Percentiles rank a stretch among this genome's conserved stretches.
phyloP scores from a whole-genome alignment of 108 stramenopile species.

The Nitzschia palea region DNA sequence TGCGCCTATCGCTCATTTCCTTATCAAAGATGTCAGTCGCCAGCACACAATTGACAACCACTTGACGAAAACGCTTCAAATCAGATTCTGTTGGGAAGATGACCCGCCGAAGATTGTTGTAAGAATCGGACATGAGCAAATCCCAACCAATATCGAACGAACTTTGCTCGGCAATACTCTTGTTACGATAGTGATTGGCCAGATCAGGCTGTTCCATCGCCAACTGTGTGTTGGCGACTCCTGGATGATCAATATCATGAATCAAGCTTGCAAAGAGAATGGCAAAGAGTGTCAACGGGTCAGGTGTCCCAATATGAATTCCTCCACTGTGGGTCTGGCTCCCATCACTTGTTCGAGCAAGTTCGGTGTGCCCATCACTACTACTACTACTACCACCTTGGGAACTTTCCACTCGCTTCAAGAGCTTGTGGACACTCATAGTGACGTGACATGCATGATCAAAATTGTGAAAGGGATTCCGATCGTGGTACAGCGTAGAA shows the following conservation, averaged over 20 bases:
- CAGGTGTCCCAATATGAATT: too few relatives aligned
- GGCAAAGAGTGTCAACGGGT: conserved; percentile 37
- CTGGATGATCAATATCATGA: conserved; percentile 44
- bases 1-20: conserved; percentile 26
- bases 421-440: conserved; percentile 22
- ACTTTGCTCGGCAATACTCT: conserved; percentile 40
- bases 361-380: too few relatives aligned
- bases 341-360: too few relatives aligned
- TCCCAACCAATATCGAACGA: conserved; percentile 35
- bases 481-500: background rate
- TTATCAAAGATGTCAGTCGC: conserved; percentile 51
- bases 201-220: conserved; percentile 22
- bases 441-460: conserved; percentile 27
- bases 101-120: conserved; percentile 9
- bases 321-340: too few relatives aligned
- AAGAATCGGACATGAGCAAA: conserved; percentile 30
- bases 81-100: conserved; percentile 25
- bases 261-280: conserved; percentile 39
- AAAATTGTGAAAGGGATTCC: conserved; percentile 31
- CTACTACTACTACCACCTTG: too few relatives aligned
- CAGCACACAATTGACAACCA: conserved; percentile 31
- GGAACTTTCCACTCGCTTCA: conserved; percentile 12
- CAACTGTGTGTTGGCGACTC: conserved; percentile 40
- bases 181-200: conserved; percentile 27
- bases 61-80: conserved; percentile 28